These are phyloP conservation scores for Fusarium pseudonygamai DNA, from an alignment of 2,329 filamentous ascomycete species.

Conservation along the genomic window DNA sequence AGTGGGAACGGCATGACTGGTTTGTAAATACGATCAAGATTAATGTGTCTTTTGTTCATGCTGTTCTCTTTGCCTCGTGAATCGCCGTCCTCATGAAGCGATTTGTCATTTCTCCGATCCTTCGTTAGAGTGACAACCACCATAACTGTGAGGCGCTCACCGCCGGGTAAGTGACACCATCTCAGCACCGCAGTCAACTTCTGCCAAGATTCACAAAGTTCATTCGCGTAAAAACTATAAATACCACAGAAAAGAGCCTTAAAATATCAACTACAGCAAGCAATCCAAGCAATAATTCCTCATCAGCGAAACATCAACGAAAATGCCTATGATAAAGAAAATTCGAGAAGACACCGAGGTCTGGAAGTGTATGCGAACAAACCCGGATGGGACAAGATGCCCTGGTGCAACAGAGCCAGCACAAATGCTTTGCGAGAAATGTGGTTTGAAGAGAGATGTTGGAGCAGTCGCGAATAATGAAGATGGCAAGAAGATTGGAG, in stretches of 20 bases:
- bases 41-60: not conserved
- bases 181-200: accelerated
- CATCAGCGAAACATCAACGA: accelerated
- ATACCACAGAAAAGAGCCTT: too few species aligned
- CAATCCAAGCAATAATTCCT: accelerated
- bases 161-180: accelerated
- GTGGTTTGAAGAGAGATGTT: not conserved
- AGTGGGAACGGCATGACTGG: accelerated
- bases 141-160: accelerated
- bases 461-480: not conserved
- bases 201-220: accelerated
- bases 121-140: accelerated
- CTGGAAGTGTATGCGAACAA: not conserved
- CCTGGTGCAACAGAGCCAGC: not conserved
- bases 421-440: not conserved
- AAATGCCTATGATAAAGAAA: not conserved
- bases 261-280: accelerated
- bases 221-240: accelerated
- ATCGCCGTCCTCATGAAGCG: too few species aligned
- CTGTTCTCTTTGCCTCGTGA: accelerated
- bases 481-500: not conserved
- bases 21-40: not conserved
- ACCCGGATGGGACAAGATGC: not conserved
- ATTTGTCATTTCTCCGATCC: accelerated
- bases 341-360: not conserved